Evolutionary conservation across 257 asterid genomes (phyloP), one percentile per base, ranked within the genome.

Genomic region (Prunella vulgaris): DNA sequence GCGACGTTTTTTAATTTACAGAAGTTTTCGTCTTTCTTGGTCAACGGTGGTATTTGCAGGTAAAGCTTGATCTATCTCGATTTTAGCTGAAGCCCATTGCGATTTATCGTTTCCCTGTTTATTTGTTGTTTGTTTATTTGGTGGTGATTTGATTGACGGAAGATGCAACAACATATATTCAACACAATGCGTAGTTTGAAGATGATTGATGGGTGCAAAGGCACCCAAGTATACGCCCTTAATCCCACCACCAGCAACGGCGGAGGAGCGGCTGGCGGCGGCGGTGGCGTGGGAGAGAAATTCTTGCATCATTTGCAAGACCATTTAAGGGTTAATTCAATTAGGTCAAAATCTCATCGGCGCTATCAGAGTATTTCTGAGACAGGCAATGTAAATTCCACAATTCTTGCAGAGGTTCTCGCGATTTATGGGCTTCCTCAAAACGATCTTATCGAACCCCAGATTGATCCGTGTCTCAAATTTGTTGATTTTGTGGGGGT

Each of bases 101-200:
- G 18, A 68, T 59, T 65, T 60, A 20, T 69, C 51, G 24, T 10
- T 71, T 57, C 13, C 18, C 25, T 2, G 22, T 27, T 10, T 28
- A 12, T 27, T 63, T 18, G 64, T 53, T 60, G 17, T 72, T 67
- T 15, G 49, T 63, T 66, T 62, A 46, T 73, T 57, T 70, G 74
- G 71, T 66, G 69, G 72, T 60, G 7, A 28, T 71, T 63, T 60
- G 71, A 67, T 74, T 75, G 78, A 64, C 78, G 78, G 71, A 84
- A 83, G 79, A 90, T 89, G 97, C 99, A 87, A 79, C 92, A 89
- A 35, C 90, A 83, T 61, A 72, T 88, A 42, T 87, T 78, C 72
- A 83, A 84, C 64, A 77, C 96, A 42, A 86, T 86, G 94, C 95
- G 96, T 57, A 87, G 97, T 77, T 70, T 89, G 83, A 88, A 87